Percentiles rank a stretch among this genome's conserved stretches.
Evolutionary conservation across 331 rosid genomes (phyloP).

Genomic region (Acacia concinna): DNA sequence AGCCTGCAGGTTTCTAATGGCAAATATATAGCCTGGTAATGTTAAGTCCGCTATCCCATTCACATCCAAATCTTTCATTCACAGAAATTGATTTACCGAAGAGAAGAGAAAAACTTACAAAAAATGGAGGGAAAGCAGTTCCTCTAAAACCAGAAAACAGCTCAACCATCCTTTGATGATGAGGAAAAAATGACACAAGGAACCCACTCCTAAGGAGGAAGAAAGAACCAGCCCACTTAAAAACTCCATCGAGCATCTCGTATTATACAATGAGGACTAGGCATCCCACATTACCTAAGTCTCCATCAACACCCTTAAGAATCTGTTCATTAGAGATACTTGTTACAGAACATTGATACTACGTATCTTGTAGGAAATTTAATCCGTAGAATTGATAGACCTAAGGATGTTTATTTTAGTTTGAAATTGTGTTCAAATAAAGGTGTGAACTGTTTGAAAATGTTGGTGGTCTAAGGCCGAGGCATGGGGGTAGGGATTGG

Average conservation of each 20-base stretch:
- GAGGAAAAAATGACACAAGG: not conserved
- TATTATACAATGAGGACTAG: not conserved
- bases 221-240: not conserved
- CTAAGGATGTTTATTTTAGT: not conserved
- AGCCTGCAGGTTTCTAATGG: not conserved
- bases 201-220: not conserved
- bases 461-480: not conserved
- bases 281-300: not conserved
- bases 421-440: not conserved
- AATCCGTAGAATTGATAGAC: no score
- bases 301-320: not conserved
- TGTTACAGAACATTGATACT: not conserved
- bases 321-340: not conserved
- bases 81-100: not conserved
- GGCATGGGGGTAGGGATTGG: no score
- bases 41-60: not conserved
- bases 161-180: not conserved
- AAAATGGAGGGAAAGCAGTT: not conserved
- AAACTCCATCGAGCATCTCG: not conserved
- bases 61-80: not conserved
- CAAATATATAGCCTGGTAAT: not conserved
- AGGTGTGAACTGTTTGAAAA: not conserved
- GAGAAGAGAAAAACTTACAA: not conserved
- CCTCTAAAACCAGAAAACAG: not conserved
- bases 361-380: not conserved